These are phyloP conservation scores for Psilocybe sp. DNA, from an alignment of 768 basidiomycete species.

Conservation along the genomic window DNA sequence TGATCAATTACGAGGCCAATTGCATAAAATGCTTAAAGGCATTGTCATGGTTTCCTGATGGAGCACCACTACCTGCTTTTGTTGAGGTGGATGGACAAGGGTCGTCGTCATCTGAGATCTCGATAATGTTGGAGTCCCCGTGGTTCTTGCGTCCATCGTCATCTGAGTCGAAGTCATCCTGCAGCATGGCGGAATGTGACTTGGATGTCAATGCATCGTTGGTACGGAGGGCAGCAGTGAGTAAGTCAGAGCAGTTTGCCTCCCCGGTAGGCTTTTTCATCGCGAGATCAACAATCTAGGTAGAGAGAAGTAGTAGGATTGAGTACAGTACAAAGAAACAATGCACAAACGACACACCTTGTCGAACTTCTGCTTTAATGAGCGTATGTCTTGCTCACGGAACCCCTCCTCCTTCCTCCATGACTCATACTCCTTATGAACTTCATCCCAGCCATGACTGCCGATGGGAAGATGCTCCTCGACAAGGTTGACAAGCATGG, in stretches of 20 bases:
- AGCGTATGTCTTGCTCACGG: background rate
- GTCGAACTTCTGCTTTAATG: background rate
- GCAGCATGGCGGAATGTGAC: background rate
- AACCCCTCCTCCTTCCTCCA: background rate
- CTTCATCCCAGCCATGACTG: background rate
- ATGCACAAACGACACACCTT: background rate
- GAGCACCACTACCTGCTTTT: background rate
- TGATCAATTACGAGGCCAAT: too few relatives aligned
- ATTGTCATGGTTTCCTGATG: background rate
- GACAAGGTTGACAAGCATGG: background rate
- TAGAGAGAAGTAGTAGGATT: background rate
- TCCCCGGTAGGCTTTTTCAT: slow-evolving; percentile 3
- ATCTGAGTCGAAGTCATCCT: background rate
- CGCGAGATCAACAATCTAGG: background rate
- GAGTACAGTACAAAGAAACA: background rate
- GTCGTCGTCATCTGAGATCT: too few relatives aligned
- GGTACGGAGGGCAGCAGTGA: background rate
- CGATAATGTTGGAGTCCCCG: too few relatives aligned
- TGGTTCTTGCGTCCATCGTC: background rate
- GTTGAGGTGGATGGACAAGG: background rate
- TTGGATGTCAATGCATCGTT: background rate
- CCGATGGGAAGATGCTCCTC: background rate
- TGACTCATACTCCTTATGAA: background rate
- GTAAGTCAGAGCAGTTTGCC: background rate
- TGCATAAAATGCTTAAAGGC: too few relatives aligned